phyloP scores from a whole-genome alignment of 2,329 filamentous ascomycete genomes.

The Tympanopsis confertula region DNA sequence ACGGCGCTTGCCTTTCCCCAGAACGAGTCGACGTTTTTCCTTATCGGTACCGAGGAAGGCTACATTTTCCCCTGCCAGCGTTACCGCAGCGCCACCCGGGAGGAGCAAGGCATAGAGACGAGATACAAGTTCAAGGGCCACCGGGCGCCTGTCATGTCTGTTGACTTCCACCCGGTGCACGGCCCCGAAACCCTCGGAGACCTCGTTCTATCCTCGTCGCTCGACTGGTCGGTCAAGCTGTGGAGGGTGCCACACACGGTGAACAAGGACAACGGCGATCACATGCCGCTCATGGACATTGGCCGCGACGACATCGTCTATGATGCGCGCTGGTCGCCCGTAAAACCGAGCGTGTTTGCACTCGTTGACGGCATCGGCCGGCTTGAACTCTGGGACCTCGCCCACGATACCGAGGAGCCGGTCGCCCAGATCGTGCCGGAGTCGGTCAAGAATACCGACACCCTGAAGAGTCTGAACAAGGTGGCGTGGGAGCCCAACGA shows the following conservation, averaged over 20 bases:
- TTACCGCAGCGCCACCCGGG: conserved; percentile 85
- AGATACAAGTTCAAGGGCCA: conserved; percentile 83
- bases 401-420: conserved; percentile 83
- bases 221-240: conserved; percentile 95
- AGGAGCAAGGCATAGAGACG: conserved; percentile 87
- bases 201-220: conserved; percentile 76
- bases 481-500: conserved; percentile 86
- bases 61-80: conserved; percentile 92
- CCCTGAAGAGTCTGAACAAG: conserved; percentile 89
- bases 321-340: conserved; percentile 87
- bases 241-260: conserved; percentile 62
- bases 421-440: conserved; percentile 69
- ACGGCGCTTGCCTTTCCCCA: conserved; percentile 91
- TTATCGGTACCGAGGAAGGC: conserved; percentile 92
- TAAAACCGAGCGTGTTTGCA: conserved; percentile 87
- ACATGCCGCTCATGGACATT: conserved; percentile 75
- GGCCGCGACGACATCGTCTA: conserved; percentile 93
- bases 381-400: conserved; percentile 91
- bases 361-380: conserved; percentile 85
- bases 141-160: conserved; percentile 86
- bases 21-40: conserved; percentile 92
- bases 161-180: conserved; percentile 86
- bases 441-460: too few relatives aligned
- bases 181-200: conserved; percentile 91
- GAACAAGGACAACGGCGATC: conserved; percentile 15